Base-by-base conservation (phyloP, 306 rosid genomes). In the Oxytropis ochrocephala region DNA sequence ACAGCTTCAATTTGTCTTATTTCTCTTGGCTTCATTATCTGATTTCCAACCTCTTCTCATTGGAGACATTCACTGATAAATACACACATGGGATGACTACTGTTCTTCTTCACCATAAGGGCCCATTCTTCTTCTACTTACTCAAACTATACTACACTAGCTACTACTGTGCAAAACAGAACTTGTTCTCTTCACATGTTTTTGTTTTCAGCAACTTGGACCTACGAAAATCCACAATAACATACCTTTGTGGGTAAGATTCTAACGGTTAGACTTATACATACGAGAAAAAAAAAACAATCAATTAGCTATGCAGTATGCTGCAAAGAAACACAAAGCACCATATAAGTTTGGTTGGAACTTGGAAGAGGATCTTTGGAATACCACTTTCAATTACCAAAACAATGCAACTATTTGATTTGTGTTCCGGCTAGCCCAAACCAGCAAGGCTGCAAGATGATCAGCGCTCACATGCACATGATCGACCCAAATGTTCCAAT, bases 71-170 rank as follows among this genome's bases (percentile, higher is more conserved):
- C 67, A 72, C 70, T 65, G 65, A 27, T 54, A 32, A 86, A 72
- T 69, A 48, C 53, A 85, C 92, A 86, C 92, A 81, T 86, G 87
- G 85, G 78, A 72, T 61, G 79, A 57, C 67, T 75, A 77, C 80
- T 46, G 46, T 48, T 64, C 56, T 64, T 75, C 77, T 69, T 65
- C 75, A 50, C 79, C 81, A 59, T 24, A 68, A 64, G 81, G 91
- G 75, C 78, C 88, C 86, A 46, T 73, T 65, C 57, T 76, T 76
- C 74, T 46, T 51, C 75, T 58, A 19, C 77, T 67, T 67, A 29
- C 72, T 70, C 64, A 71, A 52, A 71, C 76, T 49, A 64, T 66
- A 70, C 49, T 49, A 64, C 62, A 70, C 49, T 52, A 24, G 14
- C 58, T 68, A 44, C 65, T 33, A 64, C 6, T 49, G 18, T 77